These are phyloP conservation scores for Syncephalastrum contaminatum DNA, from an alignment of 371 early-diverging fungal genomes.

Conservation along the genomic window DNA sequence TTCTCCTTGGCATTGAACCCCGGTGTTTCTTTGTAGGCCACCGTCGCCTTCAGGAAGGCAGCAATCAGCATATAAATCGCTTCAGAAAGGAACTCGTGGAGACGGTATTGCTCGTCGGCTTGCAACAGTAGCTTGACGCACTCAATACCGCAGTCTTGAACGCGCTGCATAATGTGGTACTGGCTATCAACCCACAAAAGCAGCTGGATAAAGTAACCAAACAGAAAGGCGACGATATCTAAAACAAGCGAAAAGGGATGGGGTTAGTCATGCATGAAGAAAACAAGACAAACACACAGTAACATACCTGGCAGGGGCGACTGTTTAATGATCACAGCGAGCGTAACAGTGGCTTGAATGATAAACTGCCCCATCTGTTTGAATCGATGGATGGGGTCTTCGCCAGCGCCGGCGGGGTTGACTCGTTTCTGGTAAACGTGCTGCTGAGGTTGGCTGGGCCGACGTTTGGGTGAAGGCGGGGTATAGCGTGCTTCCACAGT, in stretches of 20 bases:
- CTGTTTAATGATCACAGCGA: constrained; percentile 60
- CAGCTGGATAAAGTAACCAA: constrained; percentile 47
- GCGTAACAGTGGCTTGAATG: constrained; percentile 45
- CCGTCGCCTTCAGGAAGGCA: constrained; percentile 58
- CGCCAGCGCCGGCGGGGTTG: background rate
- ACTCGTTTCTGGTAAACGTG: background rate
- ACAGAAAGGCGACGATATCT: constrained; percentile 30
- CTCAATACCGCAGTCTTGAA: constrained; percentile 48
- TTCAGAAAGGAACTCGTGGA: constrained; percentile 59
- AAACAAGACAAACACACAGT: constrained; percentile 1
- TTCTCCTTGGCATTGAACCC: constrained; percentile 20
- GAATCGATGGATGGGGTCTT: constrained; percentile 27
- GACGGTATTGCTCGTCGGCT: constrained; percentile 58
- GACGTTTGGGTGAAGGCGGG: background rate
- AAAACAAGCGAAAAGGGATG: background rate
- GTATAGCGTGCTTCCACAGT: constrained; percentile 9
- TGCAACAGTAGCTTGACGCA: constrained; percentile 54
- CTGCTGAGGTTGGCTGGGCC: background rate
- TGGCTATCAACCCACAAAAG: constrained; percentile 50
- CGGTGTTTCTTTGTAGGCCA: constrained; percentile 65
- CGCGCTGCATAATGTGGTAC: constrained; percentile 51
- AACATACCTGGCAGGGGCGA: constrained; percentile 59
- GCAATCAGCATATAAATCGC: constrained; percentile 54
- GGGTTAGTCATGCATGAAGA: background rate
- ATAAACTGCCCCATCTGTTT: constrained; percentile 40